phyloP scores from a whole-genome alignment of 148 eudicot species.

The Arctostaphylos glauca region DNA sequence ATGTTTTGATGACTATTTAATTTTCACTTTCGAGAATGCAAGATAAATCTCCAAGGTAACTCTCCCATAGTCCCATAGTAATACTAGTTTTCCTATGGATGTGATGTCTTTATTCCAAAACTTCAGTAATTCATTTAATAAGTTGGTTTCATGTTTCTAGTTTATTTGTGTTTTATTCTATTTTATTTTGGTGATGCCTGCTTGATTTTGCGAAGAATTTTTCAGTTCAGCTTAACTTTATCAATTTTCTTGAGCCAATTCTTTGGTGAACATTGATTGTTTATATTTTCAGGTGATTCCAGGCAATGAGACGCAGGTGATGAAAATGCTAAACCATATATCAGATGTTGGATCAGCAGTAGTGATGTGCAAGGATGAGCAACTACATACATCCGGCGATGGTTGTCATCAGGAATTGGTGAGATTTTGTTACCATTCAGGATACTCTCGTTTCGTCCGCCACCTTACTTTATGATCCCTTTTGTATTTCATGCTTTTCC shows the following conservation, averaged over 20 bases:
- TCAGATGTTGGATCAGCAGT: slow-evolving; percentile 90
- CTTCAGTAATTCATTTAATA: not conserved
- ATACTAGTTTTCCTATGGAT: not conserved
- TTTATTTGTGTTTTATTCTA: too few species aligned
- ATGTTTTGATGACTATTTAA: not conserved
- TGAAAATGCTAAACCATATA: slow-evolving; percentile 95
- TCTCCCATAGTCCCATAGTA: not conserved
- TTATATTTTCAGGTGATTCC: slow-evolving; percentile 71
- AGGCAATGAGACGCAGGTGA: slow-evolving; percentile 85
- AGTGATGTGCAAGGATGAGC: slow-evolving; percentile 83
- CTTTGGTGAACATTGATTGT: not conserved
- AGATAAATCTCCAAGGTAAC: not conserved
- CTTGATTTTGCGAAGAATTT: too few species aligned
- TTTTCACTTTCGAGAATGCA: not conserved
- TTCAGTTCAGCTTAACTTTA: too few species aligned
- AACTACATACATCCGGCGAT: slow-evolving; percentile 95
- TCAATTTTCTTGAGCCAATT: too few species aligned
- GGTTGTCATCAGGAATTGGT: slow-evolving; percentile 90
- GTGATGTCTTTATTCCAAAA: not conserved
- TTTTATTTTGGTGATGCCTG: too few species aligned
- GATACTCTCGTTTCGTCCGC: not conserved
- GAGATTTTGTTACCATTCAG: slow-evolving; percentile 17
- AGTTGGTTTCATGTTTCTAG: slow-evolving; percentile 1
- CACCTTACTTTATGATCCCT: slow-evolving; percentile 2
- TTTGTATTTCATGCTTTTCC: not conserved